phyloP scores from a whole-genome alignment of 495 filamentous ascomycete species.

The Rusavskia elegans region DNA sequence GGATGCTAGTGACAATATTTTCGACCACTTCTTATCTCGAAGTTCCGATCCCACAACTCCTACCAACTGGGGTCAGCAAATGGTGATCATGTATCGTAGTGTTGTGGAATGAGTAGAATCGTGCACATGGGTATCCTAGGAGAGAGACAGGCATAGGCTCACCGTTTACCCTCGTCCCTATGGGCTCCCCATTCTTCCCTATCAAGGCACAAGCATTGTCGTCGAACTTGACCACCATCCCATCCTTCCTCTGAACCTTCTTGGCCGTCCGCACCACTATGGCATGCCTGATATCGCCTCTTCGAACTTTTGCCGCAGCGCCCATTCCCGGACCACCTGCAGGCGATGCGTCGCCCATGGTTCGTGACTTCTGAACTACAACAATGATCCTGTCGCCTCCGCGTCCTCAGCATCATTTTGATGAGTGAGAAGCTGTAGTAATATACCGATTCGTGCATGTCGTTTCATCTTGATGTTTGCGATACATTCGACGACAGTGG shows the following conservation, averaged over 20 bases:
- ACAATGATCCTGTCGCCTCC: slow-evolving; percentile 92
- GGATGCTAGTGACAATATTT: slow-evolving; percentile 90
- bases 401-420: neutral
- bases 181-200: slow-evolving; percentile 91
- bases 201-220: slow-evolving; percentile 97
- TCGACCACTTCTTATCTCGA: slow-evolving; percentile 82
- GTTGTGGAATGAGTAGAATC: too few species aligned
- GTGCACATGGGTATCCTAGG: too few species aligned
- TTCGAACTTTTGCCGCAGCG: slow-evolving; percentile 69
- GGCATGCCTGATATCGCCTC: slow-evolving; percentile 92
- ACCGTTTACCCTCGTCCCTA: slow-evolving; percentile 86
- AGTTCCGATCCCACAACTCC: slow-evolving; percentile 79
- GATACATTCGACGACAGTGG: slow-evolving; percentile 92
- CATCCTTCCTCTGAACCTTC: slow-evolving; percentile 71
- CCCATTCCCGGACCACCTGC: slow-evolving; percentile 34
- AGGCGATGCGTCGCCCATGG: slow-evolving; percentile 45
- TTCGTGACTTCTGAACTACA: slow-evolving; percentile 90
- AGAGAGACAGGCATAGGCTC: slow-evolving; percentile 10
- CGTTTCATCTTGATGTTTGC: slow-evolving; percentile 83
- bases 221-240: slow-evolving; percentile 79
- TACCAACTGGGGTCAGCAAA: slow-evolving; percentile 13
- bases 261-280: slow-evolving; percentile 86
- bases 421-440: neutral
- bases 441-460: slow-evolving; percentile 74
- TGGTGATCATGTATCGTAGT: too few species aligned